Evolutionary conservation across 1,139 yeast genomes (phyloP), one percentile per base, ranked within the genome.

Genomic region (Yamadazyma buinensis): DNA sequence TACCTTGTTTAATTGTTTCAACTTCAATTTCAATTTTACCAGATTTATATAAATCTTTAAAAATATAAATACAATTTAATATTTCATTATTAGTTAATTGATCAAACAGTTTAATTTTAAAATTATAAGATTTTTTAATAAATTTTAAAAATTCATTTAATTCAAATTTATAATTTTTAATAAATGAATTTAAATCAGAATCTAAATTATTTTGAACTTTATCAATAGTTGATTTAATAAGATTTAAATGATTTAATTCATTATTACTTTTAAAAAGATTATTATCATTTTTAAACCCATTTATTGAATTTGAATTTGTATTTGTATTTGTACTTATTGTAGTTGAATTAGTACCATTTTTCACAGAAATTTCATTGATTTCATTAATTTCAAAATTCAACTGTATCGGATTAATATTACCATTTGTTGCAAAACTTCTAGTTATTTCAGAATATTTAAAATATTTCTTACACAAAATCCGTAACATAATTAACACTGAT

Each of bases 71-170:
- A 8, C 54, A 48, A 41, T 57, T 62, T 36, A 54, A 45, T 6
- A 59, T 37, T 39, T 63, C 67, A 8, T 51, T 38, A 7, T 57
- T 34, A 7, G 62, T 57, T 37, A 63, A 51, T 34, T 61, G 59
- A 15, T 40, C 43, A 32, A 60, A 56, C 7, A 37, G 38, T 5
- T 35, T 40, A 34, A 59, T 46, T 34, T 57, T 54, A 26, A 47
- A 29, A 28, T 46, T 49, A 39, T 57, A 57, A 3, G 62, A 55
- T 8, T 36, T 32, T 11, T 32, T 36, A 26, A 62, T 45, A 33
- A 63, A 62, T 9, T 42, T 36, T 29, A 53, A 42, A 33, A 62
- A 54, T 17, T 38, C 48, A 3, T 40, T 29, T 28, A 63, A 41
- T 34, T 61, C 63, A 13, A 31, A 30, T 10, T 41, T 34, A 41